Evolutionary conservation across 2,329 filamentous ascomycete species (phyloP).

Genomic region (Septoria linicola): DNA sequence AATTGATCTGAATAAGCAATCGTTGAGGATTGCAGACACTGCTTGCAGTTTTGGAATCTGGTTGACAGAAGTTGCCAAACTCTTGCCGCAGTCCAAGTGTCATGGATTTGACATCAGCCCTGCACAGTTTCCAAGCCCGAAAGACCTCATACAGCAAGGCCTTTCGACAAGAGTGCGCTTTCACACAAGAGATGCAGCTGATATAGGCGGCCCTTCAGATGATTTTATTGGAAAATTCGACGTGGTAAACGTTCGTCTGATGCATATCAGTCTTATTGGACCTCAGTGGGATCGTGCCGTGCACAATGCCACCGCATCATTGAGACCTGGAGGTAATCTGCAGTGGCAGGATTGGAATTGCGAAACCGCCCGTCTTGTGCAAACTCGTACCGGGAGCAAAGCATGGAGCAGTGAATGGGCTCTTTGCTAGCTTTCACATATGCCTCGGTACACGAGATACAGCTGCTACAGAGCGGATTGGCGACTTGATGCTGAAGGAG

Average conservation of each 20-base stretch:
- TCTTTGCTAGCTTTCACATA: not conserved
- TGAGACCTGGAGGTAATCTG: constrained; percentile 21
- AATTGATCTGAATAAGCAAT: not conserved
- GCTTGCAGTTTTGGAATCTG: constrained; percentile 12
- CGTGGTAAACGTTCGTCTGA: constrained; percentile 15
- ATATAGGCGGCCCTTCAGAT: constrained; percentile 9
- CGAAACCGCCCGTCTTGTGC: not conserved
- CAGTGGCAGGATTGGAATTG: constrained; percentile 18
- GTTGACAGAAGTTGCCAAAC: constrained; percentile 1
- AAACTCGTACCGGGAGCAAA: not conserved
- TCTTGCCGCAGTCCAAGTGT: not conserved
- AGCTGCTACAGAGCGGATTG: not conserved
- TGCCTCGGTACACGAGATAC: not conserved
- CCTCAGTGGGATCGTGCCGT: constrained; percentile 16
- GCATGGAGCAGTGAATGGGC: not conserved
- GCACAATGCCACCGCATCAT: constrained; percentile 14
- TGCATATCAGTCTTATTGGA: constrained; percentile 14
- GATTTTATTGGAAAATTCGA: constrained; percentile 16
- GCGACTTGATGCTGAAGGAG: not conserved
- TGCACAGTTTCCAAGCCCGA: constrained; percentile 9
- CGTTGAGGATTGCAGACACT: constrained; percentile 15
- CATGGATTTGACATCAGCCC: constrained; percentile 19
- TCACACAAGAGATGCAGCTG: constrained; percentile 4
- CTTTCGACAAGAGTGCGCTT: constrained; percentile 4
- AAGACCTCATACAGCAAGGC: not conserved